Conservation (phyloP, 805 yeast species). For the Dipodascopsis uninucleata region DNA sequence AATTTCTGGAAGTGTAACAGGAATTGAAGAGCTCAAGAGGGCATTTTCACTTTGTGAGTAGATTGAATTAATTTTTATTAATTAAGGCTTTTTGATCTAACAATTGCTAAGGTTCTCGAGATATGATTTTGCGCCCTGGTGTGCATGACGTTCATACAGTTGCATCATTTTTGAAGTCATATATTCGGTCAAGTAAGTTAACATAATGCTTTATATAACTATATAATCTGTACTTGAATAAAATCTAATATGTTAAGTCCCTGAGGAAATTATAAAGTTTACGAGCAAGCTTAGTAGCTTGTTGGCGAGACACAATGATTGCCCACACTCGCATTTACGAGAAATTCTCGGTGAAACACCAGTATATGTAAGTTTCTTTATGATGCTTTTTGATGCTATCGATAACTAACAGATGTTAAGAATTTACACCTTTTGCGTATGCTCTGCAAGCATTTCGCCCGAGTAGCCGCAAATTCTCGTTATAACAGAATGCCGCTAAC, state of each 20-base stretch:
- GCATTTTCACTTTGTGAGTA: slow-evolving; percentile 27
- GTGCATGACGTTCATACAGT: slow-evolving; percentile 34
- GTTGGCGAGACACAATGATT: too few relatives aligned
- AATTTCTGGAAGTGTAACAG: slow-evolving; percentile 31
- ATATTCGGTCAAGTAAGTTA: slow-evolving; percentile 28
- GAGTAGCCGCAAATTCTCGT: slow-evolving; percentile 23
- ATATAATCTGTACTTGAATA: background rate
- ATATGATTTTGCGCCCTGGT: slow-evolving; percentile 23
- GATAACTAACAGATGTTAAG: slow-evolving; percentile 3
- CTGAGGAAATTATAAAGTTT: slow-evolving; percentile 31
- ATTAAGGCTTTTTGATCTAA: background rate
- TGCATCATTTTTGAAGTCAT: slow-evolving; percentile 34
- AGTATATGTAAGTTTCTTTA: slow-evolving; percentile 6
- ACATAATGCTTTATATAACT: too few relatives aligned
- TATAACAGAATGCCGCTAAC: slow-evolving; percentile 33
- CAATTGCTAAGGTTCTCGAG: slow-evolving; percentile 6
- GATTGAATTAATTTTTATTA: slow-evolving; percentile 3
- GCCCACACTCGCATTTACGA: too few relatives aligned
- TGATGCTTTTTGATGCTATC: background rate
- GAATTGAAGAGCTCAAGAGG: slow-evolving; percentile 27
- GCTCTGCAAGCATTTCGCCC: slow-evolving; percentile 31
- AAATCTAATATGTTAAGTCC: slow-evolving; percentile 26
- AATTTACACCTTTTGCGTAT: slow-evolving; percentile 32
- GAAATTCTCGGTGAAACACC: too few relatives aligned
- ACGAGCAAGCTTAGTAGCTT: too few relatives aligned